A percentile compares a stretch with the other conserved stretches of the same genome.
phyloP scores from a whole-genome alignment of 1,284 basidiomycete species.

The Leucoagaricus sp. region DNA sequence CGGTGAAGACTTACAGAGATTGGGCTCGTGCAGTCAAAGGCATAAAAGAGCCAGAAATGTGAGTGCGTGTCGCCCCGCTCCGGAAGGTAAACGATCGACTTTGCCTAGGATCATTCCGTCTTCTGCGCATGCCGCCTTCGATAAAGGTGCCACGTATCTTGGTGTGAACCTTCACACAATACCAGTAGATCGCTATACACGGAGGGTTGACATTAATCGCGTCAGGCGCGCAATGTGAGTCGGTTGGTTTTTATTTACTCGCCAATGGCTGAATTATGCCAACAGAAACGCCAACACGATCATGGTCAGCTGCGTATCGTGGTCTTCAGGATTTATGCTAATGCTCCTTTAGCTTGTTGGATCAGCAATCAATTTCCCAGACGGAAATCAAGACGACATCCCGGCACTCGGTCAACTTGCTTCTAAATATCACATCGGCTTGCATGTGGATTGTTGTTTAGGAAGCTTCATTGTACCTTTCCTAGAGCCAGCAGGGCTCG shows the following conservation, averaged over 20 bases:
- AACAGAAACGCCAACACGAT: conserved; percentile 80
- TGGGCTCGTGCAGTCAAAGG: conserved; percentile 88
- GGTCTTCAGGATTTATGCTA: neutral
- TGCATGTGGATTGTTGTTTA: conserved; percentile 94
- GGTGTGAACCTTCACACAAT: conserved; percentile 91
- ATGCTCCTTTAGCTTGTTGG: conserved; percentile 64
- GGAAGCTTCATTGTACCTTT: conserved; percentile 93
- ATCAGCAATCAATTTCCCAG: conserved; percentile 91
- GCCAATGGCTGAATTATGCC: neutral
- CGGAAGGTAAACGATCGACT: no score
- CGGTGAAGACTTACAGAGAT: conserved; percentile 92
- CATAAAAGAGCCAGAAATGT: conserved; percentile 94
- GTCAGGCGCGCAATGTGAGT: conserved; percentile 87
- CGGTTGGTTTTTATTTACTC: neutral
- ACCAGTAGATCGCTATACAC: conserved; percentile 81
- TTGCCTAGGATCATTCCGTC: conserved; percentile 73
- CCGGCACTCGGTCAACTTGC: conserved; percentile 80
- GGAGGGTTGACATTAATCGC: conserved; percentile 77
- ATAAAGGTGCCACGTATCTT: conserved; percentile 91
- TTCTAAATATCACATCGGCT: conserved; percentile 72
- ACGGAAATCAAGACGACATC: conserved; percentile 91
- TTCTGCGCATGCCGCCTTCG: conserved; percentile 93
- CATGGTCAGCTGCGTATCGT: conserved; percentile 46
- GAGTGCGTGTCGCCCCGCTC: conserved; percentile 25
- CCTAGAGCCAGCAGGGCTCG: conserved; percentile 64